Evolutionary conservation across 805 yeast species (phyloP).

Genomic region (Sugiyamaella marilandica): DNA sequence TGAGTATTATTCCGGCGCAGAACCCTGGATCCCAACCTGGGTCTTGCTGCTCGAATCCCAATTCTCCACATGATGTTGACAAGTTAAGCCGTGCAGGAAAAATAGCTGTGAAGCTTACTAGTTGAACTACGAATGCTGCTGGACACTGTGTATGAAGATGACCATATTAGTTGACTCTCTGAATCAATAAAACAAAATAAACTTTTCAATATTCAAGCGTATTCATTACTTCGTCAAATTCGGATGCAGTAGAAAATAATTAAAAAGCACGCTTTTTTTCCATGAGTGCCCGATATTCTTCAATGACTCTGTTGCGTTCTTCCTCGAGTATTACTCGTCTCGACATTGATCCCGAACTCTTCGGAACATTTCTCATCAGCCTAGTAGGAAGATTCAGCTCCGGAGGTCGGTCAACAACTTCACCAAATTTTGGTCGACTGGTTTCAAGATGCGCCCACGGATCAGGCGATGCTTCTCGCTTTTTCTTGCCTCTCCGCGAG

Average conservation of each 20-base stretch:
- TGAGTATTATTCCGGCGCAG: constrained; percentile 7
- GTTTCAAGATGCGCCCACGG: constrained; percentile 37
- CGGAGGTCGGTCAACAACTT: constrained; percentile 40
- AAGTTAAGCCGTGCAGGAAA: neutral
- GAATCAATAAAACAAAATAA: too few species aligned
- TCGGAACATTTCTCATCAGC: constrained; percentile 35
- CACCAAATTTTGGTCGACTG: constrained; percentile 37
- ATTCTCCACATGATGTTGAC: neutral
- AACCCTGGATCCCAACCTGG: neutral
- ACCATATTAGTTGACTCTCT: neutral
- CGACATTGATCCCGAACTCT: constrained; percentile 37
- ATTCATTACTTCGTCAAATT: too few species aligned
- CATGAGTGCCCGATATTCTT: constrained; percentile 30
- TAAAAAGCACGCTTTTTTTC: constrained; percentile 14
- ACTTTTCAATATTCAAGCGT: too few species aligned
- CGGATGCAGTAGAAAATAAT: neutral
- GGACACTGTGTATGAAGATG: neutral
- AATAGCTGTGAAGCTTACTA: too few species aligned
- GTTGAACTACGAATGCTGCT: neutral
- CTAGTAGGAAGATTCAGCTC: constrained; percentile 32
- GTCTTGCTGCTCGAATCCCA: neutral
- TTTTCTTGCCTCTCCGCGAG: constrained; percentile 12
- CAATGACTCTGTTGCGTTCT: constrained; percentile 36
- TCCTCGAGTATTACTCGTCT: constrained; percentile 35
- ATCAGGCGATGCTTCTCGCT: constrained; percentile 38